Evolutionary conservation across 768 basidiomycete species (phyloP), one percentile per base, ranked within the genome.

Genomic region (Cyclocybe cylindracea): DNA sequence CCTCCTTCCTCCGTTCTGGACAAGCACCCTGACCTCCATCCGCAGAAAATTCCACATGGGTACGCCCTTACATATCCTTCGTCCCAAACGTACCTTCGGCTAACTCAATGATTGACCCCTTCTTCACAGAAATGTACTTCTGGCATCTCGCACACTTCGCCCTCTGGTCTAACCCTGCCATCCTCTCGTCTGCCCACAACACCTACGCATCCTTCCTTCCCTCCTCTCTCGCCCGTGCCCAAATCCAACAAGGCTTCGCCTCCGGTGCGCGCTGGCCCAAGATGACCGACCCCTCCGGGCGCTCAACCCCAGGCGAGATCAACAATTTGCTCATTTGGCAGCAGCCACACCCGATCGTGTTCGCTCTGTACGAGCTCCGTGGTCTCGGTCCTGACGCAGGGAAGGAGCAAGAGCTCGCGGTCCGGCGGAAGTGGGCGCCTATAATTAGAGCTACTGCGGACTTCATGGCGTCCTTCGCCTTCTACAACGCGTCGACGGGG

Each of bases 291-390:
- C 83, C 83, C 0, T 71, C 74, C 0, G 83, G 83, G 7, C 76
- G 82, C 13, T 80, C 78, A 10, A 70, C 82, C 0, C 83, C 83
- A 0, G 83, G 83, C 1, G 72, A 83, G 52, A 83, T 84, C 58
- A 85, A 85, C 68, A 79, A 82, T 57, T 73, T 84, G 11, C 72
- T 85, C 34, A 80, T 85, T 49, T 85, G 82, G 82, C 76, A 84
- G 58, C 83, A 84, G 61, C 76, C 77, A 0, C 82, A 85, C 61
- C 82, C 83, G 1, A 68, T 85, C 29, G 66, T 82, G 9, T 83
- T 85, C 56, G 82, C 83, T 1, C 64, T 76, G 54, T 82, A 82
- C 68, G 79, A 82, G 52, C 82, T 79, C 53, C 80, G 80, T 29
- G 72, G 73, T 5, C 67, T 75, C 58, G 67, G 75, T 4, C 69